A percentile compares a stretch with the other conserved stretches of the same genome.
These are phyloP conservation scores for Botrytis elliptica DNA, from an alignment of 2,329 filamentous ascomycete species.

Conservation along the genomic window DNA sequence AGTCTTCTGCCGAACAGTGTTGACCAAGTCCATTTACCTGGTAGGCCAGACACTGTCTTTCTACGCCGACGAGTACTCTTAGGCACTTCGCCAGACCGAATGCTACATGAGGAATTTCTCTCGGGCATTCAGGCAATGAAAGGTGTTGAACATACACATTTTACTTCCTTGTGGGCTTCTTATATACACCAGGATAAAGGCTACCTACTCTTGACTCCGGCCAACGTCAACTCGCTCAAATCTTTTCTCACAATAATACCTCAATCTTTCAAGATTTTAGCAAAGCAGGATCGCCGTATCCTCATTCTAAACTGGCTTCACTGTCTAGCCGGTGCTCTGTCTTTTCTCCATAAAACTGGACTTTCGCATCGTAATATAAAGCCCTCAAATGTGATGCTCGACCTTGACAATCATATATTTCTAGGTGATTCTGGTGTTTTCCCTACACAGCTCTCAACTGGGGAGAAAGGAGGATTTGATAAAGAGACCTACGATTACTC, in stretches of 20 bases:
- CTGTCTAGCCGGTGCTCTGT: slow-evolving; percentile 66
- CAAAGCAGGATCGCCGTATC: slow-evolving; percentile 58
- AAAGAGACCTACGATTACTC: slow-evolving; percentile 72
- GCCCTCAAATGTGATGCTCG: slow-evolving; percentile 68
- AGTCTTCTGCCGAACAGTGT: slow-evolving; percentile 45
- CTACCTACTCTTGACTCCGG: slow-evolving; percentile 66
- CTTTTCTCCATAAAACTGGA: slow-evolving; percentile 63
- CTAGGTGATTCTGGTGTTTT: slow-evolving; percentile 61
- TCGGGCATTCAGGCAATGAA: slow-evolving; percentile 59
- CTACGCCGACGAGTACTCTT: slow-evolving; percentile 58
- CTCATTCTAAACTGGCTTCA: slow-evolving; percentile 72
- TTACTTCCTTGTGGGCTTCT: slow-evolving; percentile 69
- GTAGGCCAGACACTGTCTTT: slow-evolving; percentile 56
- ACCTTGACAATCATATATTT: slow-evolving; percentile 63
- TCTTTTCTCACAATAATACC: slow-evolving; percentile 65
- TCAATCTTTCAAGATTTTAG: slow-evolving; percentile 58
- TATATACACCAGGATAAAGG: slow-evolving; percentile 64
- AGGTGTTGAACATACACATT: slow-evolving; percentile 63
- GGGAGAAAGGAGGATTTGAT: slow-evolving; percentile 55
- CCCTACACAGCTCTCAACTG: slow-evolving; percentile 44
- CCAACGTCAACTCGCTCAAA: slow-evolving; percentile 64
- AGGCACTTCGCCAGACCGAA: slow-evolving; percentile 46
- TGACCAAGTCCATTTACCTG: slow-evolving; percentile 63
- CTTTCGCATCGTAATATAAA: slow-evolving; percentile 67
- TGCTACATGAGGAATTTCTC: slow-evolving; percentile 55